Conservation (phyloP, 140 eudicot species). For the Flaveria floridana region DNA sequence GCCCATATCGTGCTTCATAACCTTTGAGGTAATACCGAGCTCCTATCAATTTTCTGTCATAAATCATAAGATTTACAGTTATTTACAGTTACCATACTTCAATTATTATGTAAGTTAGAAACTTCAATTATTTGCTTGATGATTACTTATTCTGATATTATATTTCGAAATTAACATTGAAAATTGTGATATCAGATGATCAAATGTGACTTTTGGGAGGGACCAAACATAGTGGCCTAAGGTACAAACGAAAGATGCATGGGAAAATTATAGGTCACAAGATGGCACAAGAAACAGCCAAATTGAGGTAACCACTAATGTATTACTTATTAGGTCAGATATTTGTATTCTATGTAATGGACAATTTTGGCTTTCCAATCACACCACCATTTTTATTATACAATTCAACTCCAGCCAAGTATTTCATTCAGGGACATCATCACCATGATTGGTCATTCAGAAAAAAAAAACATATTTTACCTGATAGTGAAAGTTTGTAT, state of each 20-base stretch:
- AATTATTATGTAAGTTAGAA: not conserved
- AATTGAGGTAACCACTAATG: slow-evolving; percentile 31
- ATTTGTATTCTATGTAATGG: slow-evolving; percentile 47
- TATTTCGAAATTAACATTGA: not conserved
- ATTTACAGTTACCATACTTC: not conserved
- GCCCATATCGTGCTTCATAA: slow-evolving; percentile 61
- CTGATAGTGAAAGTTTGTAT: not conserved
- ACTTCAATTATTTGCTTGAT: slow-evolving; percentile 10
- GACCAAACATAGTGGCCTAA: slow-evolving; percentile 22
- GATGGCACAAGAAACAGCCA: slow-evolving; percentile 50
- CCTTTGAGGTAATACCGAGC: slow-evolving; percentile 85
- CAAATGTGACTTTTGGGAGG: slow-evolving; percentile 21
- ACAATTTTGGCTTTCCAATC: slow-evolving; percentile 48
- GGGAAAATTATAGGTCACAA: slow-evolving; percentile 43
- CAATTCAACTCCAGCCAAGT: slow-evolving; percentile 39
- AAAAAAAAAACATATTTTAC: not conserved
- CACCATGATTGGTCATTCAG: slow-evolving; percentile 19
- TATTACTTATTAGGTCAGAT: slow-evolving; percentile 33
- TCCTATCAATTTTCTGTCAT: slow-evolving; percentile 78
- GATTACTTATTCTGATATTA: not conserved
- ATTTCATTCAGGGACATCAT: slow-evolving; percentile 32
- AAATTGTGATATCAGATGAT: not conserved
- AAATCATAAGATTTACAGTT: slow-evolving; percentile 13
- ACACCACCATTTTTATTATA: slow-evolving; percentile 22
- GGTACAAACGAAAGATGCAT: slow-evolving; percentile 30